Conservation (phyloP, 177 flowering plant species). For the Vitis hybrid region DNA sequence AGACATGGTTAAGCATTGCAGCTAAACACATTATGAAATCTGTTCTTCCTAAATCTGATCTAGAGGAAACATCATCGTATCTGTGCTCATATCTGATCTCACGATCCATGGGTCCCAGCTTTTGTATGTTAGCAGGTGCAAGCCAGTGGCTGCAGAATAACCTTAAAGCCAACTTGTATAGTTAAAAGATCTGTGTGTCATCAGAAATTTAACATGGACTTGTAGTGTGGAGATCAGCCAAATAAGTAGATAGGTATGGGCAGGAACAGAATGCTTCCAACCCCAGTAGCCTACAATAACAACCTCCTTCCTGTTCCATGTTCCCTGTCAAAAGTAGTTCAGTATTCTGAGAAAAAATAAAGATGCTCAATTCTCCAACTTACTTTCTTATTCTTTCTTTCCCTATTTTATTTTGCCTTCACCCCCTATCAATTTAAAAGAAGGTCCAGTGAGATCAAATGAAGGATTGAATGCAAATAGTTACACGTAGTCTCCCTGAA, state of each 20-base stretch:
- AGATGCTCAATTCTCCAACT: too few species aligned
- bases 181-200: background rate
- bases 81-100: too few species aligned
- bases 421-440: too few species aligned
- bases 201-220: background rate
- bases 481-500: background rate
- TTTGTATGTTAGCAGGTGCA: background rate
- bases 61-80: background rate
- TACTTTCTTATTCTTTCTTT: too few species aligned
- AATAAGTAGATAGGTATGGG: conserved; percentile 1
- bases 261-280: background rate
- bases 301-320: conserved; percentile 18
- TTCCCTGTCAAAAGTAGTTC: conserved; percentile 5
- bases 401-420: too few species aligned
- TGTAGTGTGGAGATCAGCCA: conserved; percentile 5
- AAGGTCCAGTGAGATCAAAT: background rate
- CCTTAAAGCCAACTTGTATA: background rate
- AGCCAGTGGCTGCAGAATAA: background rate
- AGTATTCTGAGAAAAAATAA: background rate
- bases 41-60: background rate
- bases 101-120: too few species aligned
- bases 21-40: too few species aligned
- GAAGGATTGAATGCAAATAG: background rate
- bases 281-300: conserved; percentile 2
- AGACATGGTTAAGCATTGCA: too few species aligned